Evolutionary conservation across 352 stramenopile species (phyloP).

Genomic region (Phytophthora citricola): DNA sequence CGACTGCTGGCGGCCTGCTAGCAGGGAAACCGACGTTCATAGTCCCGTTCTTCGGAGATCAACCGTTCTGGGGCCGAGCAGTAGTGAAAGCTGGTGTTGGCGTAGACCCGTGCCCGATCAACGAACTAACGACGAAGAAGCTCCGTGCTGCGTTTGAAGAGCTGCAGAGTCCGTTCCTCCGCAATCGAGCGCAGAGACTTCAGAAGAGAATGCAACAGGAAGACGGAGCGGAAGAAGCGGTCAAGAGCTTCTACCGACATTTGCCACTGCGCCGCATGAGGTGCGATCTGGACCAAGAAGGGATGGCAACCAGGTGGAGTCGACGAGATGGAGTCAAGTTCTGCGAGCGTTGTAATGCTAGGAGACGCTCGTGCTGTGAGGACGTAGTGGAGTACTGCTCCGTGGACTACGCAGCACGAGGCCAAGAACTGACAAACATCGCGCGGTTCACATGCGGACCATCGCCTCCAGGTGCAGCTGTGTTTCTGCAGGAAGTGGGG

Average conservation of each 20-base stretch:
- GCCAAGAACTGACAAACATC: constrained; percentile 29
- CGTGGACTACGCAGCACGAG: constrained; percentile 41
- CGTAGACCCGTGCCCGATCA: constrained; percentile 82
- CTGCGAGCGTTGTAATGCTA: constrained; percentile 40
- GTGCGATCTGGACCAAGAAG: constrained; percentile 45
- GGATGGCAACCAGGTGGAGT: constrained; percentile 43
- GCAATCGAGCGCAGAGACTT: constrained; percentile 51
- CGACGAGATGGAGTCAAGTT: constrained; percentile 38
- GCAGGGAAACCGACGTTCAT: constrained; percentile 93
- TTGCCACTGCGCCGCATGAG: constrained; percentile 86
- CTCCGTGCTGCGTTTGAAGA: constrained; percentile 74
- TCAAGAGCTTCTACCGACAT: constrained; percentile 85
- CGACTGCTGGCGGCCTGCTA: constrained; percentile 87
- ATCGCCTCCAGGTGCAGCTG: constrained; percentile 18
- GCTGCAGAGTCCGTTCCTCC: constrained; percentile 58
- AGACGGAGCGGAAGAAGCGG: constrained; percentile 78
- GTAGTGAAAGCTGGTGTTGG: constrained; percentile 84
- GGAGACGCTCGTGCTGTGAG: constrained; percentile 22
- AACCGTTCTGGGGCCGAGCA: constrained; percentile 93
- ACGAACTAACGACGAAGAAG: constrained; percentile 78
- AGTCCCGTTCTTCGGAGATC: constrained; percentile 95
- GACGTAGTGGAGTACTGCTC: constrained; percentile 39
- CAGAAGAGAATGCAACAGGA: constrained; percentile 70
- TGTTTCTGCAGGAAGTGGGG: constrained; percentile 33
- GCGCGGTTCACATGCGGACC: constrained; percentile 21